Evolutionary conservation across 805 yeast species (phyloP).

Genomic region (Candida chauliodis): DNA sequence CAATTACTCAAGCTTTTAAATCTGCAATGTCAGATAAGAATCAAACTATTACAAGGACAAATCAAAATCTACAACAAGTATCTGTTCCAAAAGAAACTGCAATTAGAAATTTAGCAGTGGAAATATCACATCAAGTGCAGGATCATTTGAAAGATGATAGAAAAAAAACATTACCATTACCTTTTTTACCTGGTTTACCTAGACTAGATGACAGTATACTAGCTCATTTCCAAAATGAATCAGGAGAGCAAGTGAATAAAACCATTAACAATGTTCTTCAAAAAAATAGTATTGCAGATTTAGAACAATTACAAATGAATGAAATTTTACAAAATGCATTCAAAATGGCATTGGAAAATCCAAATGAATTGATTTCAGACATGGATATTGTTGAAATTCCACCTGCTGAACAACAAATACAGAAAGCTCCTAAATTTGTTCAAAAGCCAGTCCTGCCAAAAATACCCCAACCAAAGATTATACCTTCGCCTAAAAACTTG

Average conservation of each 20-base stretch:
- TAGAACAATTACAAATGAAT: conserved; percentile 57
- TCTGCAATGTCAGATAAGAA: conserved; percentile 19
- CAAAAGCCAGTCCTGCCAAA: neutral
- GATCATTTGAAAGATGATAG: conserved; percentile 19
- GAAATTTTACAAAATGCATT: conserved; percentile 75
- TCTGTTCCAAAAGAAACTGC: conserved; percentile 22
- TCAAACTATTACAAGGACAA: neutral
- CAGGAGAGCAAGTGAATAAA: conserved; percentile 11
- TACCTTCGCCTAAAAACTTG: neutral
- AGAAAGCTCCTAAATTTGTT: neutral
- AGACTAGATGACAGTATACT: conserved; percentile 33
- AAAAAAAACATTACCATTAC: conserved; percentile 7
- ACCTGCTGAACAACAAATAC: too few species aligned
- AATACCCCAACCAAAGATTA: neutral
- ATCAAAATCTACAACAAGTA: conserved; percentile 2
- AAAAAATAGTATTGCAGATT: conserved; percentile 33
- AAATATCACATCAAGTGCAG: conserved; percentile 29
- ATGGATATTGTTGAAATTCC: conserved; percentile 29
- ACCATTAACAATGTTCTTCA: too few species aligned
- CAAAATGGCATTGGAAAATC: conserved; percentile 70
- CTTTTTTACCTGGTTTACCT: conserved; percentile 20
- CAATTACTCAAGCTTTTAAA: conserved; percentile 27
- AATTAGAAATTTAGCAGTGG: conserved; percentile 26
- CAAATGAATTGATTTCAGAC: conserved; percentile 41
- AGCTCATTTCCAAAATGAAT: conserved; percentile 34